Evolutionary conservation across 441 rosid genomes (phyloP).

Genomic region (Arabidopsis lyrata): DNA sequence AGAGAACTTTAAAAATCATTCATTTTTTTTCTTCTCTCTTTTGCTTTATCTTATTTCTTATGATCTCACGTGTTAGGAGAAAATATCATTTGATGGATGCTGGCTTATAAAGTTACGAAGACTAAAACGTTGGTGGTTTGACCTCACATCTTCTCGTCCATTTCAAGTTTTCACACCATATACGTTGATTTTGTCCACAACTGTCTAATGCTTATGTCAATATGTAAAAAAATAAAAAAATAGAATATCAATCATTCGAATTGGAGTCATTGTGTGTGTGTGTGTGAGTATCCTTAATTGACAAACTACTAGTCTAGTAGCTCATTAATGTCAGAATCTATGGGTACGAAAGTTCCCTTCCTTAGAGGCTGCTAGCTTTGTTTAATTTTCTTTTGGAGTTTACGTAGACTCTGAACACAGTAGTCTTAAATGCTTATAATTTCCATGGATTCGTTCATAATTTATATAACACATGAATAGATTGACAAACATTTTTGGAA

Average conservation of each 20-base stretch:
- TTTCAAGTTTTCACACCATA: slow-evolving; percentile 15
- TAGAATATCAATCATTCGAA: background rate
- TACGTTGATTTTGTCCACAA: background rate
- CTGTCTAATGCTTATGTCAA: background rate
- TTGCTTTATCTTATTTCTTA: slow-evolving; percentile 8
- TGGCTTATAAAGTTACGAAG: slow-evolving; percentile 9
- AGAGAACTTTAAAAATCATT: background rate
- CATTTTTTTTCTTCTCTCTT: background rate
- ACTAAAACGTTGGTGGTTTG: slow-evolving; percentile 17
- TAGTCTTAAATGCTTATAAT: slow-evolving; percentile 6
- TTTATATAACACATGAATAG: background rate
- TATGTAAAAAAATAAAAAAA: background rate
- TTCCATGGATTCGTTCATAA: background rate
- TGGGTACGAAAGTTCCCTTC: slow-evolving; percentile 35
- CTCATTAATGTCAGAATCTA: slow-evolving; percentile 10
- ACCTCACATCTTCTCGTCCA: slow-evolving; percentile 4
- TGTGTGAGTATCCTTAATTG: background rate
- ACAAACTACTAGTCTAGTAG: slow-evolving; percentile 1
- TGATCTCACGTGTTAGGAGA: slow-evolving; percentile 28
- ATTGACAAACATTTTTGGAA: background rate
- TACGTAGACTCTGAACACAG: slow-evolving; percentile 3
- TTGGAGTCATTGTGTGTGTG: background rate
- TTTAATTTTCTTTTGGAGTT: slow-evolving; percentile 4
- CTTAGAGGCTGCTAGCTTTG: slow-evolving; percentile 29
- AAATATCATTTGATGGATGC: slow-evolving; percentile 18